Conservation (phyloP, 2,329 filamentous ascomycete genomes). For the Ophiostoma australiae region DNA sequence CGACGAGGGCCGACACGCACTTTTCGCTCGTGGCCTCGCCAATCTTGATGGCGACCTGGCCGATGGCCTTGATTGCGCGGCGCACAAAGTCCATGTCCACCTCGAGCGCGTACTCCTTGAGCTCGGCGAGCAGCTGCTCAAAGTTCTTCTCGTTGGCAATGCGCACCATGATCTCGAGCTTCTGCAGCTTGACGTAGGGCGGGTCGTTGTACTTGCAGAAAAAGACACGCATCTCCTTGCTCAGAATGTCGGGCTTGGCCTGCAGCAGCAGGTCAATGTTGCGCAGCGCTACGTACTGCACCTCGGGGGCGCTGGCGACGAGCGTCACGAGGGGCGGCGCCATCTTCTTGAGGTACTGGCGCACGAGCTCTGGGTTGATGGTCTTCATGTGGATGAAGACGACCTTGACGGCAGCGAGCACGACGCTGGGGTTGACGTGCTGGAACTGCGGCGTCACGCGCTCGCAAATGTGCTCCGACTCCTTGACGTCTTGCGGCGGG, state of each 20-base stretch:
- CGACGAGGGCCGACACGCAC: slow-evolving; percentile 87
- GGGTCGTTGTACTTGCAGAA: slow-evolving; percentile 99
- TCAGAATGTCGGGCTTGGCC: slow-evolving; percentile 92
- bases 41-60: slow-evolving; percentile 97
- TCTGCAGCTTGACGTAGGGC: slow-evolving; percentile 94
- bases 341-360: slow-evolving; percentile 96
- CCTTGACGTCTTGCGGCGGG: slow-evolving; percentile 79
- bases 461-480: slow-evolving; percentile 97
- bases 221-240: slow-evolving; percentile 95
- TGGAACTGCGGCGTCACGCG: slow-evolving; percentile 94
- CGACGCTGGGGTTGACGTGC: slow-evolving; percentile 95
- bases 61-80: slow-evolving; percentile 90
- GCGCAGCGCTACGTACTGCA: slow-evolving; percentile 92
- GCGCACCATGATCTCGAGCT: slow-evolving; percentile 97
- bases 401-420: slow-evolving; percentile 93
- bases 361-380: slow-evolving; percentile 69
- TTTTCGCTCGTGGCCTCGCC: slow-evolving; percentile 82
- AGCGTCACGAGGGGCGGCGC: slow-evolving; percentile 92
- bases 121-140: slow-evolving; percentile 85
- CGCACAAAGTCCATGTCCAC: slow-evolving; percentile 99
- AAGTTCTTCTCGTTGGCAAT: slow-evolving; percentile 97
- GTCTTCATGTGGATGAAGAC: slow-evolving; percentile 95
- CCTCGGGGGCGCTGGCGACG: slow-evolving; percentile 90
- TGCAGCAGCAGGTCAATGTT: slow-evolving; percentile 96
- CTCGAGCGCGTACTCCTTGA: slow-evolving; percentile 96